phyloP scores from a whole-genome alignment of 257 asterid genomes.

The Solanum paucissectum region DNA sequence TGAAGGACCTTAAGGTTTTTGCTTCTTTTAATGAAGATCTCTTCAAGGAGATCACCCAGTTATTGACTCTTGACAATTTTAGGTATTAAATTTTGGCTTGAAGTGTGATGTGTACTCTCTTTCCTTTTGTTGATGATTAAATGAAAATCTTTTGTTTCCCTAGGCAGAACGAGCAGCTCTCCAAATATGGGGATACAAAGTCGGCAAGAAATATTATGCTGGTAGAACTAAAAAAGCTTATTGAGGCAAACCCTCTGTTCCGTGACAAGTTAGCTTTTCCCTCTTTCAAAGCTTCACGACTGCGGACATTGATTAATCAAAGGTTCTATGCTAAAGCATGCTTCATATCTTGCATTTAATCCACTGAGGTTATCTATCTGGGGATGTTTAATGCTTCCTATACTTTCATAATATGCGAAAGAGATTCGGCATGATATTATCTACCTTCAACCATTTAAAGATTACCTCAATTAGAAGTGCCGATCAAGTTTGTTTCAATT shows the following conservation, averaged over 20 bases:
- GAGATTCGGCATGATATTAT: not conserved
- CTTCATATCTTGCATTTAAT: not conserved
- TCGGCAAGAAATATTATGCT: conserved; percentile 87
- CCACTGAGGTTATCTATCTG: not conserved
- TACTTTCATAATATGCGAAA: not conserved
- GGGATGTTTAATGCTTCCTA: not conserved
- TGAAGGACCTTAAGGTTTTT: conserved; percentile 88
- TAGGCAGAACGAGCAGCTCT: conserved; percentile 97
- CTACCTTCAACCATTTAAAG: not conserved
- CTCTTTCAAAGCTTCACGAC: conserved; percentile 72
- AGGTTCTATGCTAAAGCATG: conserved; percentile 31
- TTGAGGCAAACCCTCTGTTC: conserved; percentile 88
- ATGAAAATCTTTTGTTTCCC: conserved; percentile 10
- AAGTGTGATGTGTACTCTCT: not conserved
- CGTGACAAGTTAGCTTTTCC: conserved; percentile 83
- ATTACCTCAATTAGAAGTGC: not conserved
- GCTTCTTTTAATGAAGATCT: conserved; percentile 92
- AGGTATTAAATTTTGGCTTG: conserved; percentile 37
- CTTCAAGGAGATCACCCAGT: conserved; percentile 84
- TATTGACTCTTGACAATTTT: conserved; percentile 73
- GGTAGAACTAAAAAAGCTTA: conserved; percentile 78
- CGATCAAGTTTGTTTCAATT: not conserved
- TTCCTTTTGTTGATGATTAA: not conserved
- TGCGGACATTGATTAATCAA: conserved; percentile 88
- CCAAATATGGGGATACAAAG: conserved; percentile 91